Evolutionary conservation across 225 moss, liverwort and hornwort genomes (phyloP).

Genomic region (Rhytidiadelphus loreus): DNA sequence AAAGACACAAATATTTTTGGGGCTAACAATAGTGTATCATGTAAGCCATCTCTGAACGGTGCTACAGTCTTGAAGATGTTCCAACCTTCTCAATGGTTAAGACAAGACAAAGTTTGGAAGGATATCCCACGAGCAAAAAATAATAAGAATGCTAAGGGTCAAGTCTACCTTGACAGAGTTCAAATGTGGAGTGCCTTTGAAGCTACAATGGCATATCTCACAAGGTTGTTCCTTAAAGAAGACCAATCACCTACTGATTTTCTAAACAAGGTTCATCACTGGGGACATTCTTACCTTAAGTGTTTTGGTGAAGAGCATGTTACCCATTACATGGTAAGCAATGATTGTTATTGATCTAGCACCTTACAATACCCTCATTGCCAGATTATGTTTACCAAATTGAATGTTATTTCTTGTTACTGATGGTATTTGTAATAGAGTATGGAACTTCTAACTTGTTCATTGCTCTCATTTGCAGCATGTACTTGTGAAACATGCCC

Average conservation of each 20-base stretch:
- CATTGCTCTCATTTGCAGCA: fast-evolving
- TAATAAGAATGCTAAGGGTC: neutral
- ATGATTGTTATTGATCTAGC: too few species aligned
- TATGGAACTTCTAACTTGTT: neutral
- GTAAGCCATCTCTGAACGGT: neutral
- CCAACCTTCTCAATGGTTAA: neutral
- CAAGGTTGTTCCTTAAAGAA: fast-evolving
- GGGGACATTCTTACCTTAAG: neutral
- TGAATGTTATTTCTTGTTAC: too few species aligned
- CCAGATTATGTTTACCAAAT: too few species aligned
- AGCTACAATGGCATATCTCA: neutral
- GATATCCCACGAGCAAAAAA: neutral
- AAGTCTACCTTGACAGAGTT: neutral
- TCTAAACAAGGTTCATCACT: neutral
- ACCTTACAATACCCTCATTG: too few species aligned
- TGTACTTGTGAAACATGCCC: neutral
- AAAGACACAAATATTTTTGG: neutral
- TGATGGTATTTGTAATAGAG: neutral
- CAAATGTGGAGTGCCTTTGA: neutral
- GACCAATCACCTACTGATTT: neutral
- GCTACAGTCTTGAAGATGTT: fast-evolving
- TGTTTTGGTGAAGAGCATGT: neutral
- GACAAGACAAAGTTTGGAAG: neutral
- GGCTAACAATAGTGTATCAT: neutral
- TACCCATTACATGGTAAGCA: neutral